phyloP scores from a whole-genome alignment of 83 land plant genomes.

The Picea engelmannii region DNA sequence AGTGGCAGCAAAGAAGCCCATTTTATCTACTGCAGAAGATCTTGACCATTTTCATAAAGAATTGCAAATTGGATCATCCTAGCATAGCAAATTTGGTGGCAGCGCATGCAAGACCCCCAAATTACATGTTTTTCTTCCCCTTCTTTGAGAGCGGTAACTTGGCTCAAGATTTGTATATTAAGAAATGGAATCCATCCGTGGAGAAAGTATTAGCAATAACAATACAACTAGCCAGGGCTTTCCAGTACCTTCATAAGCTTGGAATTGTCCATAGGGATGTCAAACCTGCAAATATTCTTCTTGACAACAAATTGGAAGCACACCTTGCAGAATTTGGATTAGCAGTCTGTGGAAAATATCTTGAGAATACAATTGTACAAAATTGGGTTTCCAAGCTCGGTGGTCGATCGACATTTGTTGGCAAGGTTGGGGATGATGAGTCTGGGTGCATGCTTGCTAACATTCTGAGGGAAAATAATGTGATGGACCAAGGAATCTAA shows the following conservation, averaged over 20 bases:
- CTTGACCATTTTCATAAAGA: conserved; percentile 78
- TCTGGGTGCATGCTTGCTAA: too few species aligned
- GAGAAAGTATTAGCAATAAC: conserved; percentile 50
- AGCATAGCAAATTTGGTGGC: conserved; percentile 72
- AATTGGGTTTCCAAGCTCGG: too few species aligned
- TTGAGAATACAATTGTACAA: conserved; percentile 36
- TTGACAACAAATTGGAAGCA: conserved; percentile 66
- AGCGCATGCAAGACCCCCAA: conserved; percentile 88
- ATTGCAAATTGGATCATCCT: conserved; percentile 77
- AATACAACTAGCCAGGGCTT: conserved; percentile 66
- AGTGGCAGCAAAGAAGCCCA: conserved; percentile 86
- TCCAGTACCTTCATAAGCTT: conserved; percentile 75
- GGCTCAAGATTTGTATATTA: conserved; percentile 67
- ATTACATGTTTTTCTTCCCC: conserved; percentile 79
- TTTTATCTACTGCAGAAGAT: conserved; percentile 73
- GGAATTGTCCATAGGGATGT: conserved; percentile 94
- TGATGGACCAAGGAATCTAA: too few species aligned
- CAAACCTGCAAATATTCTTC: conserved; percentile 92
- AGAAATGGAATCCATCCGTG: conserved; percentile 69
- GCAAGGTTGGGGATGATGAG: too few species aligned
- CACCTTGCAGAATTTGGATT: conserved; percentile 91
- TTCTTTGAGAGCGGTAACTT: conserved; percentile 71
- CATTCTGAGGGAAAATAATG: too few species aligned
- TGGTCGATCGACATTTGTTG: too few species aligned
- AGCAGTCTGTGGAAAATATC: conserved; percentile 66